Evolutionary conservation across 768 basidiomycete species (phyloP), one percentile per base, ranked within the genome.

Genomic region (Hypholoma fasciculare): DNA sequence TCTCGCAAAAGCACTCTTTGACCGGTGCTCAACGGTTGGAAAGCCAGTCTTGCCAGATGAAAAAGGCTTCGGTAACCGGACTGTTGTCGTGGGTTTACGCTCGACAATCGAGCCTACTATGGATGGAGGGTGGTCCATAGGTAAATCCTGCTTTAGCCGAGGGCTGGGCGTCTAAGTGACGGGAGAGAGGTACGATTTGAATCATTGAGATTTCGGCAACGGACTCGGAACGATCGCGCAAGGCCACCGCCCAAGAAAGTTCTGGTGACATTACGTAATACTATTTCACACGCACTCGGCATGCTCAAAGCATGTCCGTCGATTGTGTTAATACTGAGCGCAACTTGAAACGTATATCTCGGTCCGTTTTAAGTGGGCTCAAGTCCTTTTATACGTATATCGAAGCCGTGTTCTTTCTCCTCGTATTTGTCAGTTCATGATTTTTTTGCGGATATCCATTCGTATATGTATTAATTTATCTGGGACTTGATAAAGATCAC

Each of bases 1-100:
- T 2, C 82, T 78, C 14, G 79, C 73, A 72, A 88, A 88, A 17
- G 85, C 82, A 59, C 87, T 87, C 68, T 79, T 80, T 11, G 81
- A 87, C 39, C 89, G 82, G 69, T 89, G 89, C 51, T 83, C 78
- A 3, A 82, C 87, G 0, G 69, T 62, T 17, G 89, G 89, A 71
- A 90, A 90, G 8, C 88, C 88, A 26, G 78, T 77, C 36, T 73
- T 70, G 50, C 69, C 60, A 7, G 72, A 62, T 7, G 65, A 61
- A 8, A 68, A 68, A 4, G 69, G 51, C 42, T 67, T 69, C 6
- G 76, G 71, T 17, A 71, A 49, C 11, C 67, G 46, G 42, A 69
- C 54, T 2, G 59, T 49, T 9, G 73, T 60, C 23, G 63, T 60
- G 11, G 73, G 63, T 44, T 75, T 79, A 26, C 82, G 76, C 64